Evolutionary conservation across 2,329 filamentous ascomycete genomes (phyloP).

Genomic region (Alternaria conjuncta): DNA sequence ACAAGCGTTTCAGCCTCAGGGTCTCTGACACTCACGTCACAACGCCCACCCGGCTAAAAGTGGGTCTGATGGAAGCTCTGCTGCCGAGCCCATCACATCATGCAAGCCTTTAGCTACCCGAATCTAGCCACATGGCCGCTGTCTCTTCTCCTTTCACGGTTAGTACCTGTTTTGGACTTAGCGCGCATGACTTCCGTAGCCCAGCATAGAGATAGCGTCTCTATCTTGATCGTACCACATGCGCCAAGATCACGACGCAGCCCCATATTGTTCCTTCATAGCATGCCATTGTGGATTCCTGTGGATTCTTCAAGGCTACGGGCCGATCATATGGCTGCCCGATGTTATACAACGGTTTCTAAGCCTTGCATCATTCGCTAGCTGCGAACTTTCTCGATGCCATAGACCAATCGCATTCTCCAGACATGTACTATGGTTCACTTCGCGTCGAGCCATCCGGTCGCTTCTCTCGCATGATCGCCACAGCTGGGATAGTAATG

Average conservation of each 20-base stretch:
- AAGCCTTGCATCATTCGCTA: conserved; percentile 9
- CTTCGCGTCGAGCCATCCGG: conserved; percentile 11
- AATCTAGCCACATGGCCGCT: conserved; percentile 1
- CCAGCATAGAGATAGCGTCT: conserved; percentile 1
- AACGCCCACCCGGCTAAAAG: conserved; percentile 18
- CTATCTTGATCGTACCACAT: conserved; percentile 8
- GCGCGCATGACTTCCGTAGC: conserved; percentile 8
- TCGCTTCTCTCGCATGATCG: conserved; percentile 16
- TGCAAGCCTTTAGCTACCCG: conserved; percentile 11
- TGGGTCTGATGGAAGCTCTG: conserved; percentile 3
- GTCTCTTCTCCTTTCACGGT: not conserved
- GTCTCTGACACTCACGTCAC: conserved; percentile 28
- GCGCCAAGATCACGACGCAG: conserved; percentile 2
- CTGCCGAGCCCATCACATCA: conserved; percentile 17
- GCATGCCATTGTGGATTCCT: conserved; percentile 3
- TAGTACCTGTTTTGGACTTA: conserved; percentile 7
- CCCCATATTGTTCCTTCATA: conserved; percentile 1
- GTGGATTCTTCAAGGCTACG: not conserved
- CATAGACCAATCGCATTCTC: conserved; percentile 1
- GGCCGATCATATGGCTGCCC: conserved; percentile 7
- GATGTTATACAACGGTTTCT: conserved; percentile 14
- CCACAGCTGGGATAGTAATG: conserved; percentile 11
- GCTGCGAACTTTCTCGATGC: not conserved
- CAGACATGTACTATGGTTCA: conserved; percentile 1
- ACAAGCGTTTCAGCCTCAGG: conserved; percentile 31